phyloP scores from a whole-genome alignment of 2,329 filamentous ascomycete genomes.

The Falciphora oryzae region DNA sequence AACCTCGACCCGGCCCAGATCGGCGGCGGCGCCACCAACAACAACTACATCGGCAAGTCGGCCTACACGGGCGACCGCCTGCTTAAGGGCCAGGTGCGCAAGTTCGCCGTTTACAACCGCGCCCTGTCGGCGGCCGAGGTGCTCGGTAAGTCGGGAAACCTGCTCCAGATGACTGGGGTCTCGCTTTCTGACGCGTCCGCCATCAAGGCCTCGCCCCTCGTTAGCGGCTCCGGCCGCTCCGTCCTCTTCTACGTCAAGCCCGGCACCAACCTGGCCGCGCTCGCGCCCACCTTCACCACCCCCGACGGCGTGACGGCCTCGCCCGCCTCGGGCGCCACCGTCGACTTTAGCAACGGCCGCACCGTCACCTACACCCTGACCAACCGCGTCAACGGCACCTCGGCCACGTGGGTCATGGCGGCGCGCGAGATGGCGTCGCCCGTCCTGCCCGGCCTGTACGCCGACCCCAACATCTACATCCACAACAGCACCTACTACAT shows the following conservation, averaged over 20 bases:
- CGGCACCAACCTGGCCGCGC: constrained; percentile 15
- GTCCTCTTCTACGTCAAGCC: constrained; percentile 18
- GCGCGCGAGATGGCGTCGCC: constrained; percentile 25
- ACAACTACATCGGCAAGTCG: constrained; percentile 20
- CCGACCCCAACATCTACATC: constrained; percentile 41
- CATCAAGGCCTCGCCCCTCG: constrained; percentile 16
- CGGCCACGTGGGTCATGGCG: constrained; percentile 14
- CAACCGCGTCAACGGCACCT: not conserved
- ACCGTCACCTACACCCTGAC: constrained; percentile 16
- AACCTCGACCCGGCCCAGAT: constrained; percentile 15
- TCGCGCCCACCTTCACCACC: constrained; percentile 18
- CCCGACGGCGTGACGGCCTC: constrained; percentile 15
- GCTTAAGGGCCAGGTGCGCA: constrained; percentile 18
- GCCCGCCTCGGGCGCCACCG: constrained; percentile 16
- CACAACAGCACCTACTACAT: constrained; percentile 40
- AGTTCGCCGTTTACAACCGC: constrained; percentile 20
- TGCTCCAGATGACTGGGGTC: constrained; percentile 4
- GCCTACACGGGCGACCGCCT: constrained; percentile 18
- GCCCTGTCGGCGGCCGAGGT: constrained; percentile 18
- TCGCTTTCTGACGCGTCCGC: constrained; percentile 11
- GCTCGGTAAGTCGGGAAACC: constrained; percentile 2
- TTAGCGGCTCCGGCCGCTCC: constrained; percentile 12
- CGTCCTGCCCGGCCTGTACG: constrained; percentile 32
- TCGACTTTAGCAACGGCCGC: constrained; percentile 14
- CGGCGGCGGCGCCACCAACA: constrained; percentile 17